These are phyloP conservation scores for Alternaria sp. DNA, from an alignment of 2,329 filamentous ascomycete species.

Conservation along the genomic window DNA sequence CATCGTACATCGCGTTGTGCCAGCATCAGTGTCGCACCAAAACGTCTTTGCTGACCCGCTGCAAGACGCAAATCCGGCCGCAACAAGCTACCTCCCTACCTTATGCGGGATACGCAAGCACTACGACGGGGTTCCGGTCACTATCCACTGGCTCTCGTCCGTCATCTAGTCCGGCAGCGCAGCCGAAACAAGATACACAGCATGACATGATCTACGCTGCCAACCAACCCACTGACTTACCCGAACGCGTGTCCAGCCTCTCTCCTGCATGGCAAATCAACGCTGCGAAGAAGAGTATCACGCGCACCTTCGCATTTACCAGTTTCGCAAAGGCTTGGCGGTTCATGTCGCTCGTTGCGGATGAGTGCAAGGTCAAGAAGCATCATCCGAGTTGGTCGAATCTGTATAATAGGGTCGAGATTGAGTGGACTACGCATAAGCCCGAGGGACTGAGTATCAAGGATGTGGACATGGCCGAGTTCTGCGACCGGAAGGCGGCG, in stretches of 20 bases:
- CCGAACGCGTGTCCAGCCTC: conserved; percentile 30
- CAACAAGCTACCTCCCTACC: neutral
- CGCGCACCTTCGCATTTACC: conserved; percentile 36
- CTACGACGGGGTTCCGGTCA: neutral
- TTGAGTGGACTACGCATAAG: conserved; percentile 48
- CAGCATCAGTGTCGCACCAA: conserved; percentile 14
- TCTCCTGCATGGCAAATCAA: conserved; percentile 33
- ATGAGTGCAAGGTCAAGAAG: conserved; percentile 39
- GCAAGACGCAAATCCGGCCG: neutral
- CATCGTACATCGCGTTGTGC: conserved; percentile 10
- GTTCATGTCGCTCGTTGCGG: conserved; percentile 44
- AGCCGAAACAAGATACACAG: neutral
- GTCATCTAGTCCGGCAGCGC: neutral
- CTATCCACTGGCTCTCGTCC: conserved; percentile 1
- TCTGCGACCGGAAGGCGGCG: conserved; percentile 38
- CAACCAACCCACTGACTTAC: conserved; percentile 36
- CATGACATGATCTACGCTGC: conserved; percentile 34
- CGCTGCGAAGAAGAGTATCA: conserved; percentile 31
- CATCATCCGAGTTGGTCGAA: conserved; percentile 47
- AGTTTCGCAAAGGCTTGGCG: conserved; percentile 41
- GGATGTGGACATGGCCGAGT: conserved; percentile 47
- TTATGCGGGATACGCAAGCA: neutral
- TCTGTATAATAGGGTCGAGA: conserved; percentile 39
- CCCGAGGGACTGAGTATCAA: conserved; percentile 44
- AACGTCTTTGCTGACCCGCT: conserved; percentile 6